phyloP scores from a whole-genome alignment of 768 basidiomycete genomes.

The Cystoderma amianthinum region DNA sequence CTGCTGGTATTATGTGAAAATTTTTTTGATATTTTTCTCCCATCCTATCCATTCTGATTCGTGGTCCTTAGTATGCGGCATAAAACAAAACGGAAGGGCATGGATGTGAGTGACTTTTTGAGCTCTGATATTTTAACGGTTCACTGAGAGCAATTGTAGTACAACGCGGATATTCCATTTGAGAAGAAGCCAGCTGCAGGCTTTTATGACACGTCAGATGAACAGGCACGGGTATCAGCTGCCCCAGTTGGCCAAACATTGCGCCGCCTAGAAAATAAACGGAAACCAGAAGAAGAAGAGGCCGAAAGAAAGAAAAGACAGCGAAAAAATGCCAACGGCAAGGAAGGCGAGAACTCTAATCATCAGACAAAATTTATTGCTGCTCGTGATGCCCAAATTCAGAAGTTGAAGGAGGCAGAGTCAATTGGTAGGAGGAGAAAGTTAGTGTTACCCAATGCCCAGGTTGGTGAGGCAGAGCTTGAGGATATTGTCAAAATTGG shows the following conservation, averaged over 20 bases:
- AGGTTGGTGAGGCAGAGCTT: conserved; percentile 90
- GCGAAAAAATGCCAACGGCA: conserved; percentile 53
- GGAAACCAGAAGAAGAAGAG: conserved; percentile 90
- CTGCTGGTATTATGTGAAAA: conserved; percentile 91
- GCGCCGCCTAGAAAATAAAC: conserved; percentile 91
- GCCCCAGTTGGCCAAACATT: conserved; percentile 90
- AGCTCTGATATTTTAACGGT: not conserved
- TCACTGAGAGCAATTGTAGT: conserved; percentile 37
- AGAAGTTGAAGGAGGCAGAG: conserved; percentile 95
- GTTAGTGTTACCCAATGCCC: conserved; percentile 78
- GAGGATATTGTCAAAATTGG: conserved; percentile 99
- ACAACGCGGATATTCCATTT: conserved; percentile 97
- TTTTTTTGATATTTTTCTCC: conserved; percentile 4
- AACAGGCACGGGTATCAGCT: conserved; percentile 78
- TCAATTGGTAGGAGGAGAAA: conserved; percentile 86
- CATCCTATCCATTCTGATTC: not conserved
- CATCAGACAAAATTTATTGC: conserved; percentile 93
- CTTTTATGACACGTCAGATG: conserved; percentile 95
- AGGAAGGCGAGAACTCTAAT: conserved; percentile 52
- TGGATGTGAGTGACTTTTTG: conserved; percentile 66
- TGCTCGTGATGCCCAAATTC: conserved; percentile 96
- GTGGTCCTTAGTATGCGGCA: conserved; percentile 63
- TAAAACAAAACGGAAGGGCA: conserved; percentile 93
- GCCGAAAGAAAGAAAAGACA: conserved; percentile 89
- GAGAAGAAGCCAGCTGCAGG: conserved; percentile 95